Conservation (phyloP, 1,284 basidiomycete genomes). For the Ceratobasidium sp. region DNA sequence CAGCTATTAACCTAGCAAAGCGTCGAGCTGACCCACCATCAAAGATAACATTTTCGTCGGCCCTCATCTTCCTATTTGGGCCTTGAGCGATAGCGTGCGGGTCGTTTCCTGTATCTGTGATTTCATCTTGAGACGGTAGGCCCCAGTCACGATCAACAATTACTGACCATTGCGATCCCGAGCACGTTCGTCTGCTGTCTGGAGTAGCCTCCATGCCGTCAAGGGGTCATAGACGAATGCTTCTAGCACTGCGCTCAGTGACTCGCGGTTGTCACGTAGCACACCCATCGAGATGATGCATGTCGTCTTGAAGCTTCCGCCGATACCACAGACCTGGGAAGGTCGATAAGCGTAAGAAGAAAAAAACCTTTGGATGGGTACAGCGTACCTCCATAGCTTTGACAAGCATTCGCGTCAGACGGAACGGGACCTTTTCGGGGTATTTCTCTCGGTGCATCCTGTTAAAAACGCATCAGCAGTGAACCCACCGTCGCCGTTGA, state of each 20-base stretch:
- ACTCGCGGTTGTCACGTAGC: constrained; percentile 96
- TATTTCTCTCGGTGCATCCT: constrained; percentile 95
- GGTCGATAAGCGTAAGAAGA: background rate
- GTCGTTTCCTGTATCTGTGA: constrained; percentile 40
- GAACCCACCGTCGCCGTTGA: background rate
- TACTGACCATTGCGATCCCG: constrained; percentile 37
- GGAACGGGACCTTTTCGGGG: constrained; percentile 98
- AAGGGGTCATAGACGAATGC: constrained; percentile 92
- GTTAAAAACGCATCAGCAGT: background rate
- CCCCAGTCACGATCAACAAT: background rate
- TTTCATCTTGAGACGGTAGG: background rate
- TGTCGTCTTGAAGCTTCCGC: constrained; percentile 95
- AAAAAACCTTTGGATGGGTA: background rate
- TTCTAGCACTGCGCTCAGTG: constrained; percentile 96
- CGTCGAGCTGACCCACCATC: constrained; percentile 22
- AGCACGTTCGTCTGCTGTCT: constrained; percentile 56
- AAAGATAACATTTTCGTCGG: constrained; percentile 53
- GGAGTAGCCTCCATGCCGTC: constrained; percentile 88
- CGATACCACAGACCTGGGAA: constrained; percentile 89
- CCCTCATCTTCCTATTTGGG: constrained; percentile 75
- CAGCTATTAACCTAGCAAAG: constrained; percentile 18
- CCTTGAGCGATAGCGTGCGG: constrained; percentile 62
- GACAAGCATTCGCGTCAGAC: constrained; percentile 97
- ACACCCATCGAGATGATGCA: constrained; percentile 99
- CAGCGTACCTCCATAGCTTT: constrained; percentile 96